Evolutionary conservation across 179 eudicot genomes (phyloP), one percentile per base, ranked within the genome.

Genomic region (Amaranthus tricolor): DNA sequence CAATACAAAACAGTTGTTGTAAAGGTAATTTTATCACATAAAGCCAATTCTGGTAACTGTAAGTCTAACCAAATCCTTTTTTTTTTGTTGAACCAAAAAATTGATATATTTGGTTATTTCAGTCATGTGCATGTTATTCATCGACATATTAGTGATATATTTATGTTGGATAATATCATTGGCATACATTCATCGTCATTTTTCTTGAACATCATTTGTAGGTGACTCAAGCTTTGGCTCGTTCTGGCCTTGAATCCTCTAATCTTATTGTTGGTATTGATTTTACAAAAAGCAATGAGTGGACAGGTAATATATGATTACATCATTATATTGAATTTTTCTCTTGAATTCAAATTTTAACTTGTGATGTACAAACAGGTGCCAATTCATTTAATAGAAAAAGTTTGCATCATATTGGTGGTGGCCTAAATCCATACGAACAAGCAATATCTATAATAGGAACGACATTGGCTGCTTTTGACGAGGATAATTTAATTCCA

Each of bases 201-300:
- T 11, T 1, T 11, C 9, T 49, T 24, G 7, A 7, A 24, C 14
- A 68, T 68, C 8, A 49, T 48, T 10, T 74, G 20, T 77, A 93
- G 99, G 99, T 95, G 68, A 93, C 98, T 62, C 92, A 84, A 56
- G 99, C 99, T 52, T 85, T 95, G 52, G 85, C 91, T 53, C 90
- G 81, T 62, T 97, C 98, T 77, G 99, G 98, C 60, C 87, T 95
- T 61, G 99, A 95, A 78, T 95, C 99, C 24, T 95, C 99, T 51
- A 95, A 95, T 87, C 84, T 95, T 52, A 93, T 95, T 51, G 94
- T 95, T 75, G 99, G 98, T 71, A 84, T 95, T 72, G 99, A 95
- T 88, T 95, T 95, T 79, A 95, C 99, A 61, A 95, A 95, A 87
- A 95, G 99, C 86, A 95, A 95, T 66, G 99, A 95, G 84, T 95